A percentile compares a stretch with the other conserved stretches of the same genome.
phyloP scores from a whole-genome alignment of 352 stramenopile genomes.

The Pythium aristosporum region DNA sequence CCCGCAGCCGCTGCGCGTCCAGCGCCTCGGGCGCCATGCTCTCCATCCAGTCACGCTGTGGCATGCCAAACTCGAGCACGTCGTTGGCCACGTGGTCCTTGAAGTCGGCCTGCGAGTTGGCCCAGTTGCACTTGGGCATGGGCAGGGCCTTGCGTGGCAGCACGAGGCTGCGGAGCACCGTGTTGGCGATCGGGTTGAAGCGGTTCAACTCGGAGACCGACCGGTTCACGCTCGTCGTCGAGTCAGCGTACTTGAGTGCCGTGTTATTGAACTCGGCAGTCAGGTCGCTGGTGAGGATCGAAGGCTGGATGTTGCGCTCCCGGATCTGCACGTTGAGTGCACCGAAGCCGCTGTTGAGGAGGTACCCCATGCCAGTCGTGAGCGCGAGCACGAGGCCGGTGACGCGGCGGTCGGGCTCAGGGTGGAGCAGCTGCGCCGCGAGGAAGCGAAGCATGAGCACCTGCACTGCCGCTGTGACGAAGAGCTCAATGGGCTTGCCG shows the following conservation, averaged over 20 bases:
- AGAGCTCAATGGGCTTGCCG: constrained; percentile 17
- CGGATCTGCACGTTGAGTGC: constrained; percentile 20
- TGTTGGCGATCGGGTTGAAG: constrained; percentile 9
- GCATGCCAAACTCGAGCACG: constrained; percentile 11
- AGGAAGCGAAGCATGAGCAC: constrained; percentile 15
- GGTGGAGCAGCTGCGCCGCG: background rate
- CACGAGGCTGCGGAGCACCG: constrained; percentile 16
- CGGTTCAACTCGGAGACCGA: background rate
- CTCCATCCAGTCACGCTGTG: constrained; percentile 16
- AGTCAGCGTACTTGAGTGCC: background rate
- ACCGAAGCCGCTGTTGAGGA: constrained; percentile 15
- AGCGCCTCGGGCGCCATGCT: constrained; percentile 5
- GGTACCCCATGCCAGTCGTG: background rate
- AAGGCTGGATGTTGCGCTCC: background rate
- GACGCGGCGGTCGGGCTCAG: background rate
- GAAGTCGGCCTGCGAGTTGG: background rate
- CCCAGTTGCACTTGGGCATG: background rate
- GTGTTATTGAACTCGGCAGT: background rate
- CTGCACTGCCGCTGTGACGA: constrained; percentile 10
- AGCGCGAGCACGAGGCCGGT: background rate
- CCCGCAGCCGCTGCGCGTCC: background rate
- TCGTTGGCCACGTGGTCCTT: constrained; percentile 1
- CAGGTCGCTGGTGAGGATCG: constrained; percentile 9
- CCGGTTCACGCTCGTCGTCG: constrained; percentile 17
- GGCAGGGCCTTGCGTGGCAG: constrained; percentile 7